Evolutionary conservation across 176 grass and related monocot genomes (phyloP), one percentile per base, ranked within the genome.

Genomic region (Pharus latifolius): DNA sequence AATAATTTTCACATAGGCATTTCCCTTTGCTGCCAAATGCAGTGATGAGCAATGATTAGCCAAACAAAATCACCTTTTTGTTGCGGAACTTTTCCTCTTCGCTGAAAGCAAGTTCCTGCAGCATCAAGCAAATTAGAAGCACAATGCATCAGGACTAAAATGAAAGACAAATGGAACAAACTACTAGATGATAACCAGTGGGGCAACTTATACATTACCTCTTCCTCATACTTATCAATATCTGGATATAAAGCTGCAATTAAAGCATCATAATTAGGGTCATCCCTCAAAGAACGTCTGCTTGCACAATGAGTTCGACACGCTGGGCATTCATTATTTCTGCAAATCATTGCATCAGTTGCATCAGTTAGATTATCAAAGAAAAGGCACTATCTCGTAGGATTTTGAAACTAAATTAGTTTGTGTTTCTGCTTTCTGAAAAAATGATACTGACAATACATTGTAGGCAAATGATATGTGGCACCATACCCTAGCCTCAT

Each of bases 231-330:
- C 69, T 96, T 96, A 65, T 96, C 86, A 88, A 96, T 87, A 68
- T 96, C 77, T 46, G 91, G 87, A 87, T 96, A 96, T 24, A 96
- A 63, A 62, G 91, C 87, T 52, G 89, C 52, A 85, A 96, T 96
- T 35, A 96, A 85, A 67, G 91, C 80, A 10, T 96, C 91, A 37
- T 87, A 96, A 54, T 96, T 91, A 49, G 91, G 87, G 82, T 96
- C 86, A 64, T 96, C 91, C 81, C 91, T 90, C 65, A 96, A 67
- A 58, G 91, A 91, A 59, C 91, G 86, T 60, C 91, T 75, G 67
- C 91, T 96, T 66, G 88, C 88, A 84, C 91, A 96, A 72, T 96
- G 91, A 25, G 91, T 85, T 42, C 91, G 86, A 56, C 91, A 96
- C 23, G 91, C 87, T 34, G 91, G 91, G 59, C 91, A 96, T 62